phyloP scores from a whole-genome alignment of 2,329 filamentous ascomycete species.

The Penicillium sp. region DNA sequence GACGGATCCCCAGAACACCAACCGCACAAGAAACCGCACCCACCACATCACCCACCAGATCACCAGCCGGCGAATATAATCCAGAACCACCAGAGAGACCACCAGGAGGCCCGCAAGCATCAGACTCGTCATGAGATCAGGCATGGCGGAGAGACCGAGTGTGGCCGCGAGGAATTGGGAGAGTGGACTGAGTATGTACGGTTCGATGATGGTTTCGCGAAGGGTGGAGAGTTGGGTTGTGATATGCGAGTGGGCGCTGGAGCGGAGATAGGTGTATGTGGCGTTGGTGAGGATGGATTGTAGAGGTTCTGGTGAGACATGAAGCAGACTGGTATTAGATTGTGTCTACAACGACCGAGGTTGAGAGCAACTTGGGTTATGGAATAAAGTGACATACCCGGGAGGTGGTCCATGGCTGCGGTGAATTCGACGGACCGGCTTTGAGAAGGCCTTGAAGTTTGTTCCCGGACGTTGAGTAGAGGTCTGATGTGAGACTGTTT shows the following conservation, averaged over 20 bases:
- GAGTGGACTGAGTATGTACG: conserved; percentile 42
- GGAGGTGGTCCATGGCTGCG: conserved; percentile 15
- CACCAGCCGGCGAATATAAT: conserved; percentile 65
- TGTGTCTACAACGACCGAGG: neutral
- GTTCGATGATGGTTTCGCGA: conserved; percentile 41
- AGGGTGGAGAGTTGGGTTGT: conserved; percentile 21
- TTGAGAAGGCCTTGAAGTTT: neutral
- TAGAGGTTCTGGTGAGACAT: conserved; percentile 14
- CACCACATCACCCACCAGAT: conserved; percentile 78
- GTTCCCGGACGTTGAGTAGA: too few species aligned
- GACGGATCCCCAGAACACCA: conserved; percentile 60
- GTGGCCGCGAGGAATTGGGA: conserved; percentile 30
- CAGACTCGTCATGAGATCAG: conserved; percentile 33
- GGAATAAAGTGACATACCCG: conserved; percentile 8
- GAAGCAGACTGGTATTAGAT: neutral
- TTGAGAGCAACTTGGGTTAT: too few species aligned
- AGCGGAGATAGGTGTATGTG: conserved; percentile 14
- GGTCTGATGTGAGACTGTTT: too few species aligned
- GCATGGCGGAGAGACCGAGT: conserved; percentile 20
- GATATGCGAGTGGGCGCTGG: conserved; percentile 15
- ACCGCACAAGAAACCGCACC: conserved; percentile 58
- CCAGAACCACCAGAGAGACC: conserved; percentile 57
- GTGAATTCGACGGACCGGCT: neutral
- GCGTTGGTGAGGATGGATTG: conserved; percentile 16
- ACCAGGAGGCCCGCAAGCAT: conserved; percentile 57